phyloP scores from a whole-genome alignment of 202 grass and related monocot genomes.

The Elaeis oleifera region DNA sequence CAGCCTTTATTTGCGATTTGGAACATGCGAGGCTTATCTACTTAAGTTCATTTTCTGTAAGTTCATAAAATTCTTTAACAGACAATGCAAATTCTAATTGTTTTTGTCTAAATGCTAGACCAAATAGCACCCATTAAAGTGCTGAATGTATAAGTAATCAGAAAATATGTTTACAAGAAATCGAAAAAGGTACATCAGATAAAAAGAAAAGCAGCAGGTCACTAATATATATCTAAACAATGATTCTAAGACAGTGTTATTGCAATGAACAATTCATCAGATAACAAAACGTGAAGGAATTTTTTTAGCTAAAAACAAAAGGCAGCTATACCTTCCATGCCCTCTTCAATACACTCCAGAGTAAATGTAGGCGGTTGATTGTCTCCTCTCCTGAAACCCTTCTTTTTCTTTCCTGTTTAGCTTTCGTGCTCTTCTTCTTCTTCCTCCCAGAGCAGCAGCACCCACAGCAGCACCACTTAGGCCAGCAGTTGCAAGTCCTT shows the following conservation, averaged over 20 bases:
- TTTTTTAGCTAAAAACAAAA: background rate
- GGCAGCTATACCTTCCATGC: constrained; percentile 31
- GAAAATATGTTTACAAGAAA: background rate
- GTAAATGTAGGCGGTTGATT: constrained; percentile 59
- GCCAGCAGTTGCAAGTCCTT: constrained; percentile 88
- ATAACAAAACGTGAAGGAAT: background rate
- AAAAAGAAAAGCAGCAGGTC: background rate
- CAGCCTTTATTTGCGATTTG: no score
- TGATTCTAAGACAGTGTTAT: no score
- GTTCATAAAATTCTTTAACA: no score
- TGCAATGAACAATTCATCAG: no score
- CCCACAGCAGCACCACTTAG: constrained; percentile 81
- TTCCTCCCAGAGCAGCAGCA: constrained; percentile 46
- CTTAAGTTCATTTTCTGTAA: no score
- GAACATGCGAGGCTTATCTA: no score
- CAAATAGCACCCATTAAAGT: no score
- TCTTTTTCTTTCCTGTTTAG: constrained; percentile 64
- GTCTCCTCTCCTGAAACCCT: constrained; percentile 69
- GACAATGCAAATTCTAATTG: no score
- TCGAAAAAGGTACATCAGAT: background rate
- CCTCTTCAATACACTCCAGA: constrained; percentile 56
- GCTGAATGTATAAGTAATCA: no score
- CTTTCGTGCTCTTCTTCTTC: constrained; percentile 70
- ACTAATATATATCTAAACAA: no score
- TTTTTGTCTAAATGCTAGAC: no score